Evolutionary conservation across 352 stramenopile genomes (phyloP), one percentile per base, ranked within the genome.

Genomic region (Nannochloropsis limnetica): DNA sequence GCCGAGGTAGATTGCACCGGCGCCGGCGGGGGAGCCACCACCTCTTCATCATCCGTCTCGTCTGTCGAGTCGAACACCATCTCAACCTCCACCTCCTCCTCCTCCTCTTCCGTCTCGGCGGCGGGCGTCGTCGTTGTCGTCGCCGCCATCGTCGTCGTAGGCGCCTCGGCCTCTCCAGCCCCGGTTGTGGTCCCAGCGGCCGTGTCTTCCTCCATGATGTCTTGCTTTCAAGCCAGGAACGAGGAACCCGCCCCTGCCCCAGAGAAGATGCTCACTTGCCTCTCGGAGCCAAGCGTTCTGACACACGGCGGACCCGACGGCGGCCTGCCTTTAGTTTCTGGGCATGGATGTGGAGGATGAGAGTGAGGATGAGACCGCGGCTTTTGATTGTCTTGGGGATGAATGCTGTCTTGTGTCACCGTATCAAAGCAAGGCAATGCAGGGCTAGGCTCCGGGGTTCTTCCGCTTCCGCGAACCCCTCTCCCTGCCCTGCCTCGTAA

Each of bases 131-230:
- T n/a, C n/a, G n/a, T n/a, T n/a, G 17, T 49, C 37, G 37, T 49
- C 17, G 37, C 17, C 37, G 4, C 17, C 37, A 14, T 14, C 37
- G 37, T 14, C 37, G 4, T 49, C 37, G 37, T 49, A 49, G 37
- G 2, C 11, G 37, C 37, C 17, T 15, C 37, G 37, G 8, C 8
- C 37, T 8, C 3, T 3, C 14, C 61, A 31, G 25, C 22, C 9
- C 61, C 22, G 61, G n/a, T 29, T 74, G 61, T 74, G 61, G 61
- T 74, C 61, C 61, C 4, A 11, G 61, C 61, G 61, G n/a, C 61
- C n/a, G n/a, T 74, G 61, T 31, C n/a, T 11, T 74, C 61, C 61
- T 74, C 61, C 61, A 74, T 74, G 6, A 31, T 74, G 54, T 22
- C 54, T 67, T 9, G 32, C 32, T 44, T 20, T 49, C 37, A 49